Evolutionary conservation across 2,329 filamentous ascomycete genomes (phyloP), one percentile per base, ranked within the genome.

Genomic region (Fusarium oligoseptatum): DNA sequence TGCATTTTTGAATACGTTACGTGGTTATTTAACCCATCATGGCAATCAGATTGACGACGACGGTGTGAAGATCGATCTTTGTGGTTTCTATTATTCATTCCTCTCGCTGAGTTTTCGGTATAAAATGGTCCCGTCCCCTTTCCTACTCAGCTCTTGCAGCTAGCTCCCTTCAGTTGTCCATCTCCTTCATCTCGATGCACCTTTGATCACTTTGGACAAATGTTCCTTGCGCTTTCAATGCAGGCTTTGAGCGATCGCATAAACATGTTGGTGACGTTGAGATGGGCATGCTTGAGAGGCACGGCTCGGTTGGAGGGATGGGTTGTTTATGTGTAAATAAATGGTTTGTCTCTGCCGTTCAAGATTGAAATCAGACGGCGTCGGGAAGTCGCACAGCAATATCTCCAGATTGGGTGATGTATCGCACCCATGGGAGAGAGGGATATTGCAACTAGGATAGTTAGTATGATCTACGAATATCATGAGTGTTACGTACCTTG

Each of bases 371-470:
- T 89, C 87, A 95, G 84, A 93, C 92, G 73, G 93, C 93, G 83
- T 98, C 96, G n/a, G 96, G 96, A 84, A 98, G 88, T 79, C 96
- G 90, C 70, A 98, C 95, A 29, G 96, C 95, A 82, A 98, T 98
- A 82, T 98, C 96, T 76, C 96, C 96, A 15, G 95, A 98, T 84
- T 98, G 97, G 75, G 96, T 99, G 81, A 99, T 99, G 85, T 99
- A 99, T 80, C 97, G 91, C 29, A 99, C 97, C 97, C 97, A 99
- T 1, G 97, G 97, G 63, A 98, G 87, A 24, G 95, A 98, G 5
- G 95, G 95, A 82, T 99, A 99, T 97, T 99, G 97, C 75, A 98
- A 86, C 95, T 98, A 10, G 2, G 6, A 17, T 10, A 60, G 56
- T 75, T 60, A 77, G 69, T 55, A 62, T 29, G 10, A 7, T 22